These are phyloP conservation scores for Claviceps purpurea DNA, from an alignment of 2,329 filamentous ascomycete genomes.

Conservation along the genomic window DNA sequence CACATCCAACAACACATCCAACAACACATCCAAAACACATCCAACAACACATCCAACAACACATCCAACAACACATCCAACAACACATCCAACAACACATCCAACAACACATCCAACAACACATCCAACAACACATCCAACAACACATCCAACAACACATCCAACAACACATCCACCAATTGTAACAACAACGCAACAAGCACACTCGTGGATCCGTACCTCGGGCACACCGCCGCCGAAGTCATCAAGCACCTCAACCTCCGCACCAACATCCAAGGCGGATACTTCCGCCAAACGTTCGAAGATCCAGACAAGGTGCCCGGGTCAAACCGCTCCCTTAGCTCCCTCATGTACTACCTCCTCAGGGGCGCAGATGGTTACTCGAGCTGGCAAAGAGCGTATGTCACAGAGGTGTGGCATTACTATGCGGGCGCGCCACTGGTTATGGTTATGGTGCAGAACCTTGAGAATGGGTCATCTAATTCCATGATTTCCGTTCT, in stretches of 20 bases:
- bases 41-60: too few relatives aligned
- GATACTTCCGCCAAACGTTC: constrained; percentile 35
- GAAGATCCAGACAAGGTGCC: constrained; percentile 18
- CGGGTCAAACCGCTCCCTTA: constrained; percentile 23
- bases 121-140: too few relatives aligned
- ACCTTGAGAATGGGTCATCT: too few relatives aligned
- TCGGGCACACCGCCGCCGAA: constrained; percentile 19
- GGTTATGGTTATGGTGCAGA: constrained; percentile 26
- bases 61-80: too few relatives aligned
- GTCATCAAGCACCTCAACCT: constrained; percentile 29
- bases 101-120: too few relatives aligned
- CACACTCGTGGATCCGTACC: not conserved
- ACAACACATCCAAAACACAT: too few relatives aligned
- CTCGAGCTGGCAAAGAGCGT: constrained; percentile 35
- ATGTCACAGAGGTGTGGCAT: constrained; percentile 38
- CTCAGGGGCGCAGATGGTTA: constrained; percentile 27
- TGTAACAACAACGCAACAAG: not conserved
- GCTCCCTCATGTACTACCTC: constrained; percentile 40
- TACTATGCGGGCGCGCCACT: constrained; percentile 39
- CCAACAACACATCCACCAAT: not conserved
- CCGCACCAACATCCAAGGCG: constrained; percentile 31
- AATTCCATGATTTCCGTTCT: constrained; percentile 25
- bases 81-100: too few relatives aligned
- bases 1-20: too few relatives aligned
- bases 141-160: too few relatives aligned